Evolutionary conservation across 192 early-diverging fungal species (phyloP).

Genomic region (Entomortierella lignicola): DNA sequence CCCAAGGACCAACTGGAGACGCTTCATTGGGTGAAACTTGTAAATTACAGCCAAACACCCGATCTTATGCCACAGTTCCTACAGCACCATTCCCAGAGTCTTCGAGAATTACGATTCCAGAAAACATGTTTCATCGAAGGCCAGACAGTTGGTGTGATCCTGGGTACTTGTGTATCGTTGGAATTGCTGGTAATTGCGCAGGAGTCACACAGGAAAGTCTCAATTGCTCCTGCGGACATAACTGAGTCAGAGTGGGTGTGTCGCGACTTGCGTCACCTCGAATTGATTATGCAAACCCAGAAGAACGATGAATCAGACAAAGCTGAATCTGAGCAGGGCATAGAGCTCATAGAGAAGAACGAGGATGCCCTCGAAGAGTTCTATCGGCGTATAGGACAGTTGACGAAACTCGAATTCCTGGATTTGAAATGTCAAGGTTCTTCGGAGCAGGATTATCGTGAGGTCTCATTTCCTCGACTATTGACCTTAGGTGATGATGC

Average conservation of each 20-base stretch:
- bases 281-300: background rate
- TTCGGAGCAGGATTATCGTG: background rate
- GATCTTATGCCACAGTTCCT: background rate
- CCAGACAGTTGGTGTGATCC: background rate
- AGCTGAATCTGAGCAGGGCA: background rate
- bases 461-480: background rate
- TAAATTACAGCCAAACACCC: background rate
- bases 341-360: background rate
- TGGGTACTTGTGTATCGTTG: background rate
- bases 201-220: background rate
- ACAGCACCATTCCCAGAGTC: background rate
- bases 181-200: background rate
- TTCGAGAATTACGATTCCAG: background rate
- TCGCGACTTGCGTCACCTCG: background rate
- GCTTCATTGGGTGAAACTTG: background rate
- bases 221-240: background rate
- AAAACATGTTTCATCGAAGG: background rate
- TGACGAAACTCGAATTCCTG: background rate
- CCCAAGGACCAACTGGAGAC: background rate
- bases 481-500: background rate
- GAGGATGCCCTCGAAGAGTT: background rate
- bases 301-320: background rate
- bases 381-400: background rate
- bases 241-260: background rate
- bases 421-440: background rate